Conservation (phyloP, 169 alveolate genomes). For the Plasmodium fragile region DNA sequence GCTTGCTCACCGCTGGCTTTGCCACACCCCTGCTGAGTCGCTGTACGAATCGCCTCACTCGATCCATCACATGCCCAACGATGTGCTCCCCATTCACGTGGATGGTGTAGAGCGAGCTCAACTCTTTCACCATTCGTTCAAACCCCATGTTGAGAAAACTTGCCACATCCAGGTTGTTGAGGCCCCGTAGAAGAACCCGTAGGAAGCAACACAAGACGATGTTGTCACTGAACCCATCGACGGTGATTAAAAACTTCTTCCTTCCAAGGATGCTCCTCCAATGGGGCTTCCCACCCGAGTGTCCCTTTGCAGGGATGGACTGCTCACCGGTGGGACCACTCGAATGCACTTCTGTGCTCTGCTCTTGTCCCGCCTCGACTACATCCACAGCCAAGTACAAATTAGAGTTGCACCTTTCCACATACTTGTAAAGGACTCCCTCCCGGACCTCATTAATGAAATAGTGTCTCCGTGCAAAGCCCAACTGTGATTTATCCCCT, state of each 20-base stretch:
- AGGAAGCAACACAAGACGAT: constrained; percentile 23
- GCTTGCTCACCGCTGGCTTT: neutral
- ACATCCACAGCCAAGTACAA: constrained; percentile 52
- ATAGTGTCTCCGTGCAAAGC: neutral
- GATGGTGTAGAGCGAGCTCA: constrained; percentile 6
- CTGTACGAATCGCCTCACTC: neutral
- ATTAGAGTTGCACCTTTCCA: constrained; percentile 30
- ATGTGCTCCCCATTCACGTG: constrained; percentile 32
- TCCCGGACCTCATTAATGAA: constrained; percentile 44
- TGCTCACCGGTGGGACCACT: neutral
- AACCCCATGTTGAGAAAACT: constrained; percentile 16
- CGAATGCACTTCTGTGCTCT: neutral
- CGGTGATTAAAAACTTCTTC: constrained; percentile 11
- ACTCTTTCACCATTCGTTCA: neutral
- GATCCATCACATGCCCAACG: neutral
- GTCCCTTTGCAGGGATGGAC: neutral
- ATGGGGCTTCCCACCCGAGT: neutral
- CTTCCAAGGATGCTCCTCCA: neutral
- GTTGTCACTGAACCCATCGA: constrained; percentile 66
- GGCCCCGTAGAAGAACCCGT: constrained; percentile 9
- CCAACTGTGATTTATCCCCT: neutral
- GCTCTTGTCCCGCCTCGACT: neutral
- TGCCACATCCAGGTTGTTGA: neutral
- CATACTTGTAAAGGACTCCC: neutral
- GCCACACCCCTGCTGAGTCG: neutral